A percentile compares a stretch with the other conserved stretches of the same genome.
These are phyloP conservation scores for Eucalyptus guilfoylei DNA, from an alignment of 345 rosid genomes.

Conservation along the genomic window DNA sequence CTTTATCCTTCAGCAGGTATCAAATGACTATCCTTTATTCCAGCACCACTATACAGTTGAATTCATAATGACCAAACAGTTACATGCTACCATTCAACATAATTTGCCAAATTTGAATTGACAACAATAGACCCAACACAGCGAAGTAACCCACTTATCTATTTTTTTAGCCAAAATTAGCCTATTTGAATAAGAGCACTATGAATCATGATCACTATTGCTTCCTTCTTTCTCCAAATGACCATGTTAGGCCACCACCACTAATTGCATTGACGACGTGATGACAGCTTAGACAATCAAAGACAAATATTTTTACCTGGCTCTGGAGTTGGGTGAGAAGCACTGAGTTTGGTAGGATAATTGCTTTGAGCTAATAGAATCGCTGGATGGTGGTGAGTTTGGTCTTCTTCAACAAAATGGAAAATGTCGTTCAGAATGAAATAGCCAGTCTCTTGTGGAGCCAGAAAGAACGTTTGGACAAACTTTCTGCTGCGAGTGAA, in stretches of 20 bases:
- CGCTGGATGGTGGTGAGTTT: slow-evolving; percentile 42
- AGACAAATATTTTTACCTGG: slow-evolving; percentile 18
- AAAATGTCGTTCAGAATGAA: slow-evolving; percentile 65
- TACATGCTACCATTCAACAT: background rate
- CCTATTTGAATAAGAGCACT: background rate
- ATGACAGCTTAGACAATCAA: background rate
- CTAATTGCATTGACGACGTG: background rate
- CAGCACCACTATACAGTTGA: background rate
- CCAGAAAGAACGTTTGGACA: slow-evolving; percentile 59
- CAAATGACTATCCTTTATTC: background rate
- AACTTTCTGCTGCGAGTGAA: slow-evolving; percentile 40
- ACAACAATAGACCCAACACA: background rate
- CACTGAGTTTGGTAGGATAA: slow-evolving; percentile 20
- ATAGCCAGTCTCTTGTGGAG: slow-evolving; percentile 65
- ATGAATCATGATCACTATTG: background rate
- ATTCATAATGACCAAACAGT: background rate
- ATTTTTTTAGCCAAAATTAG: background rate
- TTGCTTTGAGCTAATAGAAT: slow-evolving; percentile 28
- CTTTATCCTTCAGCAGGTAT: background rate
- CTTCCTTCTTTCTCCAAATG: background rate
- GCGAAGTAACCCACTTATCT: background rate
- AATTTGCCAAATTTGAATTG: background rate
- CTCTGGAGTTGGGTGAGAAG: slow-evolving; percentile 19
- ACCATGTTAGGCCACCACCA: background rate
- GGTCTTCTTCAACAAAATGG: slow-evolving; percentile 41